These are phyloP conservation scores for Huntiella savannae DNA, from an alignment of 2,329 filamentous ascomycete species.

Conservation along the genomic window DNA sequence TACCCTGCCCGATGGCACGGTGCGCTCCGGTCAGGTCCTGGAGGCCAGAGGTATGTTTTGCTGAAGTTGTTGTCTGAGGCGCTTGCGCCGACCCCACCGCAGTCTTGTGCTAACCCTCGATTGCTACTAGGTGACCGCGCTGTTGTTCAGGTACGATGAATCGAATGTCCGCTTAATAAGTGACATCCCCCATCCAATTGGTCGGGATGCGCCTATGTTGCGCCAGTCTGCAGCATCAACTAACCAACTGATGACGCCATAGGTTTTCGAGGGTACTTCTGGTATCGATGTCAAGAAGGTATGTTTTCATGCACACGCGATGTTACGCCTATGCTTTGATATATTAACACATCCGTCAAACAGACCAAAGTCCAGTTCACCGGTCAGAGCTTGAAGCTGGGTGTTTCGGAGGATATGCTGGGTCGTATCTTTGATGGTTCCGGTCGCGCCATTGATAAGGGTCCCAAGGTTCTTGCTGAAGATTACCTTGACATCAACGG, in stretches of 20 bases:
- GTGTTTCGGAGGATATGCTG: constrained; percentile 98
- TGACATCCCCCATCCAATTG: no score
- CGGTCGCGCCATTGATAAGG: constrained; percentile 94
- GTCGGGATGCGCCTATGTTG: background rate
- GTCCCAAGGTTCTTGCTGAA: constrained; percentile 91
- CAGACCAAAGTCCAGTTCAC: constrained; percentile 96
- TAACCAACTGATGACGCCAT: constrained; percentile 13
- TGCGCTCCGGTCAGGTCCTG: constrained; percentile 85
- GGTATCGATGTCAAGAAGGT: constrained; percentile 99
- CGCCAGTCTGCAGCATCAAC: background rate
- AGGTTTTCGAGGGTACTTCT: constrained; percentile 94
- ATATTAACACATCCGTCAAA: constrained; percentile 15
- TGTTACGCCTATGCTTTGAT: background rate
- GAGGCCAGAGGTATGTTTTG: constrained; percentile 72
- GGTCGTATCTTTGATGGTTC: constrained; percentile 98
- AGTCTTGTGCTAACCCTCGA: constrained; percentile 8
- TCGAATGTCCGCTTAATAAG: background rate
- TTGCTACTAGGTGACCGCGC: constrained; percentile 57
- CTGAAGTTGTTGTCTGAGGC: background rate
- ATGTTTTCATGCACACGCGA: constrained; percentile 14
- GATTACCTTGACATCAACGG: constrained; percentile 99
- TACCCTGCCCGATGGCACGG: constrained; percentile 85
- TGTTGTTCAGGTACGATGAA: constrained; percentile 61
- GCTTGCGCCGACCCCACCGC: background rate
- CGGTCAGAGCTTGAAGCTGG: constrained; percentile 91